Conservation (phyloP, 2,329 filamentous ascomycete species). For the Pseudogymnoascus sp. region DNA sequence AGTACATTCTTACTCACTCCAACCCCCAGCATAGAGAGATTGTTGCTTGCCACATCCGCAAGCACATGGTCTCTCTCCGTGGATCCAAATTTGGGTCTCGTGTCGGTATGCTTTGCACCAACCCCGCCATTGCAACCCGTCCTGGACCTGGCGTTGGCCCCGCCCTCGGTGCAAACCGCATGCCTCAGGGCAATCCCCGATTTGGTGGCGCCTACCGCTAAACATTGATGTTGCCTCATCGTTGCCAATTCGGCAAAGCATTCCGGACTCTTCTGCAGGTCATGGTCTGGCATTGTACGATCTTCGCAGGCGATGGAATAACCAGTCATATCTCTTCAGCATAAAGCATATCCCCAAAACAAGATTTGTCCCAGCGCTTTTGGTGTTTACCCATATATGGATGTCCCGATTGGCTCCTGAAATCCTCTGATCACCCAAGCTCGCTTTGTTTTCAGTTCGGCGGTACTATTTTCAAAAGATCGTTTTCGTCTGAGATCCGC, state of each 20-base stretch:
- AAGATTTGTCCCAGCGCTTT: slow-evolving; percentile 24
- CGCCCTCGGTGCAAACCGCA: slow-evolving; percentile 42
- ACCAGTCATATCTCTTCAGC: slow-evolving; percentile 24
- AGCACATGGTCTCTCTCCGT: slow-evolving; percentile 98
- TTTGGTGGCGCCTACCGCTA: slow-evolving; percentile 52
- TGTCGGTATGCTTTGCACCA: slow-evolving; percentile 97
- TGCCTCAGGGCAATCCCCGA: slow-evolving; percentile 48
- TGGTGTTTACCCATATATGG: slow-evolving; percentile 29
- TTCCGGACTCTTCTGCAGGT: slow-evolving; percentile 12
- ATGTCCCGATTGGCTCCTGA: slow-evolving; percentile 25
- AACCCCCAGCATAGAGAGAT: slow-evolving; percentile 82
- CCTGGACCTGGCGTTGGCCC: slow-evolving; percentile 75
- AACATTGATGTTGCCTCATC: slow-evolving; percentile 14
- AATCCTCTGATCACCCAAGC: slow-evolving; percentile 24
- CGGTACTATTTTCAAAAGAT: slow-evolving; percentile 13
- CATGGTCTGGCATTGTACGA: slow-evolving; percentile 22
- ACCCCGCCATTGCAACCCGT: slow-evolving; percentile 79
- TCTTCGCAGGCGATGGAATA: slow-evolving; percentile 22
- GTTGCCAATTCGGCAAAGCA: background rate
- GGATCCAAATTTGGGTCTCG: slow-evolving; percentile 98
- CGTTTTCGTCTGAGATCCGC: slow-evolving; percentile 18
- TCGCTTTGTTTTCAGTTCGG: slow-evolving; percentile 21
- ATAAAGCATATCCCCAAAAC: slow-evolving; percentile 25
- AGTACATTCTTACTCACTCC: slow-evolving; percentile 90
- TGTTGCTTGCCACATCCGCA: slow-evolving; percentile 88